Conservation (phyloP, 192 early-diverging fungal genomes). For the Mortierella antarctica region DNA sequence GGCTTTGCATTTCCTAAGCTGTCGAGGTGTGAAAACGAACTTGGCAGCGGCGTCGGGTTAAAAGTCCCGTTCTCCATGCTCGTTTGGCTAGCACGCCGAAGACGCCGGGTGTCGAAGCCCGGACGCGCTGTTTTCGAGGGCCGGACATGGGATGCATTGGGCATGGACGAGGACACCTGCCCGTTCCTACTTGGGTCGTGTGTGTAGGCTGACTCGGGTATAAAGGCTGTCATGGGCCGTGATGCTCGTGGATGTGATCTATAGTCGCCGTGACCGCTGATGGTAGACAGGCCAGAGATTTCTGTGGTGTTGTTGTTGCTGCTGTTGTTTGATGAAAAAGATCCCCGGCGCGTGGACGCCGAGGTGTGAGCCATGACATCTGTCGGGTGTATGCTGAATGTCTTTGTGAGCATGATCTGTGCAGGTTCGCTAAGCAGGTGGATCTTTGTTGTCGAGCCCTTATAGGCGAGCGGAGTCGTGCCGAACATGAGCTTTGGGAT, state of each 20-base stretch:
- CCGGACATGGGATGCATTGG: conserved; percentile 24
- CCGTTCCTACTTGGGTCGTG: conserved; percentile 3
- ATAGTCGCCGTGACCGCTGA: conserved; percentile 42
- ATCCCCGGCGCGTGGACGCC: conserved; percentile 37
- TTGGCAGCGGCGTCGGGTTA: conserved; percentile 63
- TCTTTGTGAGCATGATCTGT: conserved; percentile 51
- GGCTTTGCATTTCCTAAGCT: conserved; percentile 46
- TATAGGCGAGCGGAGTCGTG: conserved; percentile 62
- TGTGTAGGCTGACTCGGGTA: conserved; percentile 46
- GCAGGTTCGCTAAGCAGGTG: conserved; percentile 48
- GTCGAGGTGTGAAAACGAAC: conserved; percentile 47
- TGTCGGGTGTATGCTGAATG: conserved; percentile 48
- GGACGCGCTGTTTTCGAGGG: conserved; percentile 30
- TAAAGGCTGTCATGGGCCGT: conserved; percentile 43
- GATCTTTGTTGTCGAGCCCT: conserved; percentile 62
- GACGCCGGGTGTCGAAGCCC: conserved; percentile 53
- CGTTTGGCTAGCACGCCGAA: conserved; percentile 63
- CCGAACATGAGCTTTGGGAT: conserved; percentile 66
- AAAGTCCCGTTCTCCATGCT: conserved; percentile 68
- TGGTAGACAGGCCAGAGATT: conserved; percentile 29
- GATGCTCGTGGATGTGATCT: conserved; percentile 29
- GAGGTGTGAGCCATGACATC: conserved; percentile 36
- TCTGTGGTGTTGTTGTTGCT: conserved; percentile 12
- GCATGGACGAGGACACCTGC: conserved; percentile 26
- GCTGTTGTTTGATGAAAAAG: conserved; percentile 45